Evolutionary conservation across 2,329 filamentous ascomycete species (phyloP).

Genomic region (Aspergillus novofumigatus): DNA sequence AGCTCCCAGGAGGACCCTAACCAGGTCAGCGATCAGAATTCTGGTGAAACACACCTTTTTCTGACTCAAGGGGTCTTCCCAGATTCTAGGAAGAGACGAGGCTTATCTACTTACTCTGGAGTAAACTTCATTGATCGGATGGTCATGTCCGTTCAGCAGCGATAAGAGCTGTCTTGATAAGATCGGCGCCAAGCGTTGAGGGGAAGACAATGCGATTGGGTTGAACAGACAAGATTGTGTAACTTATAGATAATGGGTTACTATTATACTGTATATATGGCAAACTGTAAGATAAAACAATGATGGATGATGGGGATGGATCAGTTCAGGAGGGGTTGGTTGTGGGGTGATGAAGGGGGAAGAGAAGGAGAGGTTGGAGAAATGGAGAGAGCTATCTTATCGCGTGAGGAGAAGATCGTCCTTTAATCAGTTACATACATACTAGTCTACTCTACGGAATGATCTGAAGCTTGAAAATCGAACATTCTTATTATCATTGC

Average conservation of each 20-base stretch:
- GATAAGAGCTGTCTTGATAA: constrained; percentile 8
- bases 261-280: background rate
- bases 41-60: background rate
- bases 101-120: constrained; percentile 32
- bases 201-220: constrained; percentile 3
- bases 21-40: background rate
- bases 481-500: constrained; percentile 12
- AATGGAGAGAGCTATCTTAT: background rate
- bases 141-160: constrained; percentile 30
- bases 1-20: constrained; percentile 44
- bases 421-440: no score
- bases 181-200: constrained; percentile 18
- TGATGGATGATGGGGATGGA: background rate
- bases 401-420: background rate
- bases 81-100: background rate
- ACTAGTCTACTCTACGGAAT: no score
- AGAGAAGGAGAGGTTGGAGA: background rate
- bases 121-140: constrained; percentile 41
- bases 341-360: background rate
- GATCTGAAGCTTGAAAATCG: background rate
- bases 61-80: background rate
- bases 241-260: background rate
- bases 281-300: background rate
- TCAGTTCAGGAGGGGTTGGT: background rate
- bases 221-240: background rate